phyloP scores from a whole-genome alignment of 495 filamentous ascomycete species.

The Aspergillus ostianus region DNA sequence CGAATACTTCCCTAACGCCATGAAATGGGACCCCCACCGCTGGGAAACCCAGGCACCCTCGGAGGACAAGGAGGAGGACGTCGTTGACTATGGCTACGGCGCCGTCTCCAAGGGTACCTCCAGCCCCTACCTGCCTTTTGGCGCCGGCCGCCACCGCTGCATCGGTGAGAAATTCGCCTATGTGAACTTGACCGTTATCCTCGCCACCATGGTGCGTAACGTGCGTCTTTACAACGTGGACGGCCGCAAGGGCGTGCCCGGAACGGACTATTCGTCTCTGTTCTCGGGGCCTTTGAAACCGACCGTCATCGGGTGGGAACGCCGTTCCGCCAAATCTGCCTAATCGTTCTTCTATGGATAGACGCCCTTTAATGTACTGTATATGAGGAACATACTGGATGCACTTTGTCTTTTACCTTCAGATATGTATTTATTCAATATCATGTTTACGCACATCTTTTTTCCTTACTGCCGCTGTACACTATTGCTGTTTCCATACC shows the following conservation, averaged over 20 bases:
- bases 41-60: constrained; percentile 65
- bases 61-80: constrained; percentile 58
- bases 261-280: constrained; percentile 74
- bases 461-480: no score
- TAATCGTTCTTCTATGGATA: background rate
- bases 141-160: constrained; percentile 88
- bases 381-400: no score
- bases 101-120: constrained; percentile 80
- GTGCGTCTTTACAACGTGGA: constrained; percentile 74
- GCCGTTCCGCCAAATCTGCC: constrained; percentile 31
- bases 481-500: no score
- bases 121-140: constrained; percentile 92
- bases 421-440: no score
- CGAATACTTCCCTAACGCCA: constrained; percentile 77
- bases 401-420: no score
- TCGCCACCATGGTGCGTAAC: constrained; percentile 71
- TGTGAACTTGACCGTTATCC: constrained; percentile 82
- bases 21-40: constrained; percentile 81
- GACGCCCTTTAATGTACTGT: no score
- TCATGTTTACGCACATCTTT: no score
- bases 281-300: constrained; percentile 60
- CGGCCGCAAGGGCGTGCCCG: constrained; percentile 65
- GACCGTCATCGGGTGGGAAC: constrained; percentile 65
- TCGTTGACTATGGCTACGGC: constrained; percentile 88
- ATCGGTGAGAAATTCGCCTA: constrained; percentile 98